Base-by-base conservation (phyloP, 768 basidiomycete genomes). In the Hysterangium stoloniferum region DNA sequence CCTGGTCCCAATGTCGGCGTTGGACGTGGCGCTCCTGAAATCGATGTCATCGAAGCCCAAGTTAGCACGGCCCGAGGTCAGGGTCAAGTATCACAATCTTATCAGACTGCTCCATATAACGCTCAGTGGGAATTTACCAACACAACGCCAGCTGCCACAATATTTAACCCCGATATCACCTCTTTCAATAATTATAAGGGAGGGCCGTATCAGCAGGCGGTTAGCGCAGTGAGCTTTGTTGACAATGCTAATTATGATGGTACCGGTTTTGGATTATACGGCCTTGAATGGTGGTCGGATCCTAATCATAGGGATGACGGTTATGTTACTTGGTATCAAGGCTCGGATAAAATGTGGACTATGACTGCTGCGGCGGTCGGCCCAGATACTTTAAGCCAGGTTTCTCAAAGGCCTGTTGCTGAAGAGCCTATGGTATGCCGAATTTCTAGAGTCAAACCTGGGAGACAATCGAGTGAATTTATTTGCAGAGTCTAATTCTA, bases 341-440 rank as follows among this genome's bases (percentile, higher is more conserved):
- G 80, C 52, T 82, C 78, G 4, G 54, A 71, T 35, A 66, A 76
- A 59, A 75, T 84, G 1, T 97, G 94, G 92, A 82, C 73, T 27
- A 65, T 86, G 40, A 79, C 76, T 7, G 68, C 86, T 1, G 72
- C 67, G 4, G 70, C 87, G 2, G 66, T 92, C 17, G 85, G 79
- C 4, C 67, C 91, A 1, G 83, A 93, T 66, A 19, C 75, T 0
- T 61, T 57, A 4, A 69, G 78, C 0, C 55, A 81, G 48, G 71
- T 98, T 42, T 71, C 76, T 29, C 69, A 75, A 58, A 73, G 94
- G 29, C 59, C 92, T 17, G 80, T 80, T 48, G 72, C 91, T 4
- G 89, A 94, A 60, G 96, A 99, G 63, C 95, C 96, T 2, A 85
- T 97, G 92, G 89, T 91, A 57, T 55, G 79, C 69, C 45, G 11